Evolutionary conservation across 2,329 filamentous ascomycete genomes (phyloP).

Genomic region (Macroventuria anomochaeta): DNA sequence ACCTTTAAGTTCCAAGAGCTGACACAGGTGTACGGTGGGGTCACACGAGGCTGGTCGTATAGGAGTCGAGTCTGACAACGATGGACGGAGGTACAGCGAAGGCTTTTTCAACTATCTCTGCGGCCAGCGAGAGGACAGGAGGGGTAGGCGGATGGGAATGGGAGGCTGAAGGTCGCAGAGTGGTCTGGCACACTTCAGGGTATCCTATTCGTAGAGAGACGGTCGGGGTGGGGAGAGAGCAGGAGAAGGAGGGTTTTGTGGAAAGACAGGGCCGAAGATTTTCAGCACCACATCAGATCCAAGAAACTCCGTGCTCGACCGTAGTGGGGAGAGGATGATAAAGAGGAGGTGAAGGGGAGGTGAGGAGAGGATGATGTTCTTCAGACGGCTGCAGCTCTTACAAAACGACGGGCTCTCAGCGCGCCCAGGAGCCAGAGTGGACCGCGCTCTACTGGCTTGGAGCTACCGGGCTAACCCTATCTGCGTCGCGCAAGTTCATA

Average conservation of each 20-base stretch:
- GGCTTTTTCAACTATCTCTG: constrained; percentile 30
- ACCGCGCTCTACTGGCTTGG: constrained; percentile 29
- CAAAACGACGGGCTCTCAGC: constrained; percentile 46
- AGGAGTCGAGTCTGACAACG: constrained; percentile 39
- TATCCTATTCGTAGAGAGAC: constrained; percentile 42
- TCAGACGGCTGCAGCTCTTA: constrained; percentile 45
- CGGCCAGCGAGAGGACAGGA: constrained; percentile 42
- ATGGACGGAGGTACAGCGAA: constrained; percentile 42
- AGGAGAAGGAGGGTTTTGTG: constrained; percentile 46
- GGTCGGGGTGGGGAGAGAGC: constrained; percentile 46
- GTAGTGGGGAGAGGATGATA: constrained; percentile 39
- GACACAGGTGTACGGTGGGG: constrained; percentile 26
- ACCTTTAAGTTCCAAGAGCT: constrained; percentile 35
- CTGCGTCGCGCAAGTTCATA: constrained; percentile 23
- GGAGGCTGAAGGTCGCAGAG: constrained; percentile 35
- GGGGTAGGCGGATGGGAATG: constrained; percentile 27
- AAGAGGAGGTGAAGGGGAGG: constrained; percentile 37
- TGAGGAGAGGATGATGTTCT: constrained; percentile 37
- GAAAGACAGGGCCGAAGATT: constrained; percentile 42
- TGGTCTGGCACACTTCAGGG: constrained; percentile 38
- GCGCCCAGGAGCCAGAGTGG: constrained; percentile 32
- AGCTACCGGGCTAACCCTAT: constrained; percentile 21
- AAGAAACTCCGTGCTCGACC: constrained; percentile 49
- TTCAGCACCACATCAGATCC: constrained; percentile 49
- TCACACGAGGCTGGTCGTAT: constrained; percentile 38